Evolutionary conservation across 169 alveolate species (phyloP), one percentile per base, ranked within the genome.

Genomic region (Plasmodium malariae): DNA sequence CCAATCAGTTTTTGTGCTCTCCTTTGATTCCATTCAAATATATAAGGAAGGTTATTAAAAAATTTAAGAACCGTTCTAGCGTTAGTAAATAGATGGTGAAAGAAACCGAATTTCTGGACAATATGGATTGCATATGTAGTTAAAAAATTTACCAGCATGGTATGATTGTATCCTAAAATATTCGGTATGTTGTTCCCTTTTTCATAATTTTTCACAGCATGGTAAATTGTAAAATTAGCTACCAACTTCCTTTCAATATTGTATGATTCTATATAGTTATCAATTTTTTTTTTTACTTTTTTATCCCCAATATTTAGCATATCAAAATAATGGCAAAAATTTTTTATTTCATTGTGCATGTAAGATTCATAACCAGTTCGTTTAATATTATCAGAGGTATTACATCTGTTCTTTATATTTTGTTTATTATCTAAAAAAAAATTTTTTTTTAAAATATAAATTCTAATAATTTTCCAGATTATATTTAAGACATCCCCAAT

Each of bases 401-500:
- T 1, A 45, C 9, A 11, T 45, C 55, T 3, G 9, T 3, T 45
- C 9, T 45, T 7, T n/a, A n/a, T 28, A 34, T 45, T 55, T 54
- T 21, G 1, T 7, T n/a, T n/a, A 28, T 43, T 67, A 6, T 57
- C 63, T 6, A 67, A 37, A 76, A 74, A 45, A 2, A 28, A 43
- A 7, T 70, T 51, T 30, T 51, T 57, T 12, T 78, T 48, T 30
- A 65, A 74, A 65, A 71, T 70, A 87, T 87, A 72, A 73, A 69
- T 74, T 73, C 89, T 83, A 6, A 93, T 90, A 34, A 96, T 57
- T 73, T 93, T 92, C 96, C 97, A 95, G 19, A 93, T 93, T 59
- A 96, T 91, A 68, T 93, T 95, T 30, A 94, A 55, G 5, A 92
- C 96, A 92, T 97, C 99, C 9, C 97, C 97, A 45, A 97, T 89